Base-by-base conservation (phyloP, 352 stramenopile genomes). In the Pythium rhizo-oryzae region DNA sequence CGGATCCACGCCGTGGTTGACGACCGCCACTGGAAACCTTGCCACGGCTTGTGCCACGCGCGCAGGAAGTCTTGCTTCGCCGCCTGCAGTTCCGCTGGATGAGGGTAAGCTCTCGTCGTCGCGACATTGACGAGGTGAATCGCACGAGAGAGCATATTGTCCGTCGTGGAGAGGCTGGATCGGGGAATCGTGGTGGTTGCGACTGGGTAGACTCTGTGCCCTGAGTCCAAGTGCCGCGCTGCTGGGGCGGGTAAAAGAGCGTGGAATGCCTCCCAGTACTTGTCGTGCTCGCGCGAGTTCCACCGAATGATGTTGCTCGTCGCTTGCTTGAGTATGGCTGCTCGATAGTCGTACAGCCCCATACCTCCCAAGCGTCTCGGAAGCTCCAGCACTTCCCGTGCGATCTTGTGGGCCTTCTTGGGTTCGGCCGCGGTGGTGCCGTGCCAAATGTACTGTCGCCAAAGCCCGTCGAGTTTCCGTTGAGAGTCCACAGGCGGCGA, bases 191-290 rank as follows among this genome's bases (percentile, higher is more conserved):
- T n/a, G n/a, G n/a, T n/a, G n/a, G n/a, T n/a, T n/a, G n/a, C n/a
- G n/a, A n/a, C n/a, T n/a, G n/a, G n/a, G n/a, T n/a, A n/a, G n/a
- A n/a, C n/a, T n/a, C n/a, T n/a, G n/a, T n/a, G n/a, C n/a, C n/a
- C n/a, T n/a, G n/a, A n/a, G n/a, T n/a, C n/a, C n/a, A n/a, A n/a
- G n/a, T n/a, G n/a, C n/a, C n/a, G n/a, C n/a, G n/a, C n/a, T n/a
- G n/a, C n/a, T n/a, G n/a, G n/a, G n/a, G n/a, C n/a, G n/a, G n/a
- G n/a, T n/a, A n/a, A n/a, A n/a, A n/a, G 18, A 8, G 46, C 23
- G 33, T 46, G 28, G 18, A 59, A 59, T 33, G 52, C 52, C 15
- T 23, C 33, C 55, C 39, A 62, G 24, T 62, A 62, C 23, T 62
- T 62, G 35, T 62, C 55, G 21, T 52, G 55, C 6, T n/a, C 1